These are phyloP conservation scores for Saxophila tyrrhenica DNA, from an alignment of 495 filamentous ascomycete species.

Conservation along the genomic window DNA sequence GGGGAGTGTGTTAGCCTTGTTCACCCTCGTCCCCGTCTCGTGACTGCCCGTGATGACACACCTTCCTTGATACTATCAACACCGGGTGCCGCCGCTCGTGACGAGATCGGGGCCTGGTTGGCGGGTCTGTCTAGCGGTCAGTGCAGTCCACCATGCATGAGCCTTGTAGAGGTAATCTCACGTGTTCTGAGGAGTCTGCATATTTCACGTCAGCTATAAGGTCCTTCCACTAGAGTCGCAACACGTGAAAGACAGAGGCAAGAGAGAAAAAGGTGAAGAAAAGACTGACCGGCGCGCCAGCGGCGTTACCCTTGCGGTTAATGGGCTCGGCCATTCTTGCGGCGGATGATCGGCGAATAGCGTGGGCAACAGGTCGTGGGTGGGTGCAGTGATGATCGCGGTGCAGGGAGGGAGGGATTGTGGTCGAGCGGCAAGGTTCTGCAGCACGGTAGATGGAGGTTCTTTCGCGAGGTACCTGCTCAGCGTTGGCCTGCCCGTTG, in stretches of 20 bases:
- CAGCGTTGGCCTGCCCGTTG: not conserved
- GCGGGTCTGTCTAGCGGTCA: constrained; percentile 19
- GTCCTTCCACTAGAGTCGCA: not conserved
- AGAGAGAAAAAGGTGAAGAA: not conserved
- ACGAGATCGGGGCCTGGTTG: constrained; percentile 91
- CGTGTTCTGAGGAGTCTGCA: constrained; percentile 18
- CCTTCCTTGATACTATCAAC: constrained; percentile 96
- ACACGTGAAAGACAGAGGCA: not conserved
- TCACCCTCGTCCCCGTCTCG: not conserved
- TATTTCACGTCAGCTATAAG: not conserved
- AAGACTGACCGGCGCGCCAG: constrained; percentile 1
- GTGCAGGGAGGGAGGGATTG: not conserved
- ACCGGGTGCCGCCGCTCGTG: constrained; percentile 89
- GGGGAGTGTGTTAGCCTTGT: constrained; percentile 7
- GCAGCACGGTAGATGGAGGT: not conserved
- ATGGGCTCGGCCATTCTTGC: constrained; percentile 4
- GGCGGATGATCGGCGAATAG: not conserved
- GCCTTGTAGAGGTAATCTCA: not conserved
- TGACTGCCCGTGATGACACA: constrained; percentile 34
- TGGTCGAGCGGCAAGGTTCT: not conserved
- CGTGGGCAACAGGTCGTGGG: no score
- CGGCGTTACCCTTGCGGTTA: not conserved
- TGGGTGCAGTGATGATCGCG: not conserved
- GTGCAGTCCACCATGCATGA: not conserved
- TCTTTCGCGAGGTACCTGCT: no score